Evolutionary conservation across 2,329 filamentous ascomycete species (phyloP), one percentile per base, ranked within the genome.

Genomic region (Myriangium duriaei): DNA sequence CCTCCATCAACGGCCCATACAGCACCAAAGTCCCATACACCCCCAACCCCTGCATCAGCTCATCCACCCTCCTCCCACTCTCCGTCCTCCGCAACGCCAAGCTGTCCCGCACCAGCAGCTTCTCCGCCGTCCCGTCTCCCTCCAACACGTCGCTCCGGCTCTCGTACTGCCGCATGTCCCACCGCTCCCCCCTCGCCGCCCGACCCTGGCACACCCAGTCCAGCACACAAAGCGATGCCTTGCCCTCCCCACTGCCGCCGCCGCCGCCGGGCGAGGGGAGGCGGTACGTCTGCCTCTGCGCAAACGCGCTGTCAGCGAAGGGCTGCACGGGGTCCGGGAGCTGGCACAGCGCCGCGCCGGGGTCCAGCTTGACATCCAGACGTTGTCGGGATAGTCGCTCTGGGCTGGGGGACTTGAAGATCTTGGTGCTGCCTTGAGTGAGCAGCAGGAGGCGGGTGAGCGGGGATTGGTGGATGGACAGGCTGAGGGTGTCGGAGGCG

Each of bases 171-270:
- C 71, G 64, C 43, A 95, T 77, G 48, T 78, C 79, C 91, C 91
- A 98, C 45, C 84, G 71, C 61, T 98, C 91, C 15, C 86, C 87
- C 32, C 82, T 74, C 4, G 91, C 87, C 4, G 70, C 74, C 12
- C 91, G 75, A 5, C 91, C 91, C 52, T 88, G 82, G 2, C 79
- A 92, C 5, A 96, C 86, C 91, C 91, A 98, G 58, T 98, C 91
- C 32, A 94, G 65, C 2, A 93, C 69, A 53, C 86, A 92, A 11
- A 96, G 61, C 29, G 79, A 62, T n/a, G n/a, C n/a, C n/a, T n/a
- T n/a, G 65, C 65, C 35, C 79, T 59, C 52, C 38, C 29, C 14
- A 11, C 18, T 7, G 2, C 31, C 35, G 10, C 28, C n/a, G 18
- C 21, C 34, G 5, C 11, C 36, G 6, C 19, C 11, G 6, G 38